Conservation (phyloP, 768 basidiomycete species). For the Suillus brevipes region DNA sequence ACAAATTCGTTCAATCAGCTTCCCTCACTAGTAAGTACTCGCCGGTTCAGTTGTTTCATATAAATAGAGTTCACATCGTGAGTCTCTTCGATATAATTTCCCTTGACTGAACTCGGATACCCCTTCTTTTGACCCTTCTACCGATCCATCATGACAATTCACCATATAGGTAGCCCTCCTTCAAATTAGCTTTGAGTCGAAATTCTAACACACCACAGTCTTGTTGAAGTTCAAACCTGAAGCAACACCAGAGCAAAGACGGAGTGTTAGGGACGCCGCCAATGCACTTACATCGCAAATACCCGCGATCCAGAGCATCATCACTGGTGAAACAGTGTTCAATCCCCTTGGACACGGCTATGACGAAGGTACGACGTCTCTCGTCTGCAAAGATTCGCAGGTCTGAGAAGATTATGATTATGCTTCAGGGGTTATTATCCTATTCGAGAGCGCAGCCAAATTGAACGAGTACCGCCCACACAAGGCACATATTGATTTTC, state of each 20-base stretch:
- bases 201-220: constrained; percentile 11
- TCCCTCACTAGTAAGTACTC: too few relatives aligned
- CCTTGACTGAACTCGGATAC: background rate
- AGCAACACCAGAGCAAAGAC: background rate
- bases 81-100: background rate
- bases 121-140: background rate
- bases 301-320: constrained; percentile 18
- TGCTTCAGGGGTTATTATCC: too few relatives aligned
- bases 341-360: constrained; percentile 22
- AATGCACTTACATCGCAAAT: constrained; percentile 16
- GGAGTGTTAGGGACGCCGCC: constrained; percentile 6
- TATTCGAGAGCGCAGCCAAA: too few relatives aligned
- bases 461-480: too few relatives aligned
- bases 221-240: constrained; percentile 13
- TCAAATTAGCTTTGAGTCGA: background rate
- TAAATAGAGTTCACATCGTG: background rate
- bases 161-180: constrained; percentile 19
- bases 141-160: constrained; percentile 1
- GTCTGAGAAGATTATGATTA: too few relatives aligned
- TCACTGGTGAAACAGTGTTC: constrained; percentile 15
- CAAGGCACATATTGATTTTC: too few relatives aligned
- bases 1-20: too few relatives aligned
- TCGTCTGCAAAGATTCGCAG: too few relatives aligned
- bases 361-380: too few relatives aligned
- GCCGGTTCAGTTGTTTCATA: background rate